phyloP scores from a whole-genome alignment of 176 grass and related monocot genomes.

The Dactylis glomerata region DNA sequence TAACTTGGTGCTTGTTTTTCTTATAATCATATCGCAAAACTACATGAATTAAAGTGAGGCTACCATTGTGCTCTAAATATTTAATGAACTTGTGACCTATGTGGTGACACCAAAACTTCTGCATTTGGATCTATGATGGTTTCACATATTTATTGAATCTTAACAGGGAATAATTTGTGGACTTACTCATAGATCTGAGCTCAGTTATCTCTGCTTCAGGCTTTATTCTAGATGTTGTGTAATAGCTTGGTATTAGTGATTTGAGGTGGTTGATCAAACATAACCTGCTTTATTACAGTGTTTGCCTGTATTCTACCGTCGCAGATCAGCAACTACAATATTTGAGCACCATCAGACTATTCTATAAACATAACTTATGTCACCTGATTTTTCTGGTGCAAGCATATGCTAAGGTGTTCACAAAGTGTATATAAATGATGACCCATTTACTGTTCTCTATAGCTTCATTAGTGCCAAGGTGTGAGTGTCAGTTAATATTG shows the following conservation, averaged over 20 bases:
- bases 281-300: constrained; percentile 14
- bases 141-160: constrained; percentile 12
- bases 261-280: background rate
- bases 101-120: background rate
- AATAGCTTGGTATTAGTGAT: background rate
- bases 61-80: constrained; percentile 13
- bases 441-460: background rate
- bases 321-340: background rate
- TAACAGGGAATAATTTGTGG: background rate
- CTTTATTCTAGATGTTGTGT: constrained; percentile 14
- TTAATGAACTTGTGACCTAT: background rate
- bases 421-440: background rate
- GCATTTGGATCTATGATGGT: background rate
- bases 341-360: background rate
- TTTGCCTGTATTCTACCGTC: background rate
- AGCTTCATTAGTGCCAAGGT: background rate
- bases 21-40: background rate
- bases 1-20: background rate
- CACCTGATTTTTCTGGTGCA: background rate
- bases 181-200: background rate
- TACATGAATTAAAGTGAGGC: background rate
- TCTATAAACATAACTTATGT: background rate
- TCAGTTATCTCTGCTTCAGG: background rate
- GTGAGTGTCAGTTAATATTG: background rate
- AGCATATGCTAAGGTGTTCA: background rate